Evolutionary conservation across 352 stramenopile genomes (phyloP).

Genomic region (Phytopythium chamaehyphon): DNA sequence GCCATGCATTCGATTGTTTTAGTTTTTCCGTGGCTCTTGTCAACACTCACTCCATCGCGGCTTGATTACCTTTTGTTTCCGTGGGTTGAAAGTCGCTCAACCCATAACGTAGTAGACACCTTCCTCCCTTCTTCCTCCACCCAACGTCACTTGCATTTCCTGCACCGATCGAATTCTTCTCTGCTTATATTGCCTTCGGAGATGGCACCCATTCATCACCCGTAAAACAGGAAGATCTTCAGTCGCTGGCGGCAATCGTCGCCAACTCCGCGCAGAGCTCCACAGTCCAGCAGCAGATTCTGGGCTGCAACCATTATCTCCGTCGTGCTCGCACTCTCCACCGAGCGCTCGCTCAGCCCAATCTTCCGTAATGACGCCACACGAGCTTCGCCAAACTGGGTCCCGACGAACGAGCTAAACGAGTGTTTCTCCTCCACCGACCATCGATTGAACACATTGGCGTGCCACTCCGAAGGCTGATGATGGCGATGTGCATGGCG

Average conservation of each 20-base stretch:
- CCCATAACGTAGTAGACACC: no score
- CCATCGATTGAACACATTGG: constrained; percentile 55
- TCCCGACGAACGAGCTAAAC: constrained; percentile 37
- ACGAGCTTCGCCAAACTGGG: constrained; percentile 65
- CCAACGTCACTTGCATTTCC: no score
- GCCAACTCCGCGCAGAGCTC: constrained; percentile 33
- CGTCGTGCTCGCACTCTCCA: constrained; percentile 44
- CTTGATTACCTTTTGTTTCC: no score
- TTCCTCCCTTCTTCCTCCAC: no score
- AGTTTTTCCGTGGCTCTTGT: no score
- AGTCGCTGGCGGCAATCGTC: constrained; percentile 56
- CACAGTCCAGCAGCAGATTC: constrained; percentile 63
- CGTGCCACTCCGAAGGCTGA: constrained; percentile 11
- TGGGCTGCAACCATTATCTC: constrained; percentile 50
- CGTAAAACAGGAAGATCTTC: constrained; percentile 76
- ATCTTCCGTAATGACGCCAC: constrained; percentile 52
- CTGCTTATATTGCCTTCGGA: background rate
- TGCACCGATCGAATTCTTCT: constrained; percentile 1
- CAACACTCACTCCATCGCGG: no score
- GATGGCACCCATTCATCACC: constrained; percentile 22
- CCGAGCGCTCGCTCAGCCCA: constrained; percentile 55
- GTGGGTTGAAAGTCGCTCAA: no score
- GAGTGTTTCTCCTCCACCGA: constrained; percentile 35
- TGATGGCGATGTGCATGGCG: background rate
- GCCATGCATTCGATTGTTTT: no score